phyloP scores from a whole-genome alignment of 306 rosid genomes.

The Cicer chorassanicum region DNA sequence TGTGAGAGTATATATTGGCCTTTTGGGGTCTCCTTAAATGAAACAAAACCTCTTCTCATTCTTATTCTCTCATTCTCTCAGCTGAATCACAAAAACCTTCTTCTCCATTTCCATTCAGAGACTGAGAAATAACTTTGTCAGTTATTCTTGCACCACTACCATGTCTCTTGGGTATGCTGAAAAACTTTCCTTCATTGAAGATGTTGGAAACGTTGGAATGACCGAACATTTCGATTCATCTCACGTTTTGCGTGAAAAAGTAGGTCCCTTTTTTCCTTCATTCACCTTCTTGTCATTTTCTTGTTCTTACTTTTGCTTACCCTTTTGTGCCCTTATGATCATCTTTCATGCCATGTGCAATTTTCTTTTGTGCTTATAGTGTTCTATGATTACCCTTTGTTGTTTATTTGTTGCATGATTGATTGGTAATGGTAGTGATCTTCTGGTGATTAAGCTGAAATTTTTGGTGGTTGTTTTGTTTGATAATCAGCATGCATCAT shows the following conservation, averaged over 20 bases:
- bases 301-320: slow-evolving; percentile 25
- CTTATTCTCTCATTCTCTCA: slow-evolving; percentile 23
- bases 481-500: slow-evolving; percentile 39
- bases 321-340: slow-evolving; percentile 33
- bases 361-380: slow-evolving; percentile 15
- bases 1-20: slow-evolving; percentile 15
- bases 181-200: slow-evolving; percentile 95
- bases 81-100: slow-evolving; percentile 28
- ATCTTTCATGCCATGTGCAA: slow-evolving; percentile 44
- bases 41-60: slow-evolving; percentile 35
- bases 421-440: slow-evolving; percentile 38
- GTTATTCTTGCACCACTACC: slow-evolving; percentile 41
- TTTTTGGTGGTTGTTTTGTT: slow-evolving; percentile 28
- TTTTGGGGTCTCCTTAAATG: slow-evolving; percentile 53
- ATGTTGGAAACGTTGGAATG: slow-evolving; percentile 97
- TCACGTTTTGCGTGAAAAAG: slow-evolving; percentile 77
- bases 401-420: slow-evolving; percentile 28
- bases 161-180: slow-evolving; percentile 98
- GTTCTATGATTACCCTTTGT: slow-evolving; percentile 33
- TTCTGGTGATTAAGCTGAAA: slow-evolving; percentile 44
- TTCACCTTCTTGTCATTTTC: slow-evolving; percentile 28
- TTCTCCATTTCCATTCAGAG: slow-evolving; percentile 41
- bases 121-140: slow-evolving; percentile 37
- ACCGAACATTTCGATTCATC: slow-evolving; percentile 81
- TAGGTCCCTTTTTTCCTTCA: slow-evolving; percentile 39